Conservation (phyloP, 2,329 filamentous ascomycete species). For the Beauveria varroae region DNA sequence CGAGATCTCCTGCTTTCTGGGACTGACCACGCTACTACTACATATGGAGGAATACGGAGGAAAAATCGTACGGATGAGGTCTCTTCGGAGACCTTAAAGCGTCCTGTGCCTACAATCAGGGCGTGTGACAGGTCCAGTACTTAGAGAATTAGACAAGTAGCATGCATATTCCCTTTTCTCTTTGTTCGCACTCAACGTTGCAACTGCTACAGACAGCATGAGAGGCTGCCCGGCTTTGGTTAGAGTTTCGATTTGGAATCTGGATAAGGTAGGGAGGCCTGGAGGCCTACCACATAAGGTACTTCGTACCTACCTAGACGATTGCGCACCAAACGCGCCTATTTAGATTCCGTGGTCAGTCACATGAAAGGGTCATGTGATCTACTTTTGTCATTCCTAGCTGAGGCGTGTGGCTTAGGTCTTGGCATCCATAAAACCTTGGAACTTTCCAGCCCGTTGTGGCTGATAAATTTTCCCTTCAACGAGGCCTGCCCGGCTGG, state of each 20-base stretch:
- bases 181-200: too few relatives aligned
- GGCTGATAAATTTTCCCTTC: conserved; percentile 9
- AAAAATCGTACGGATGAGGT: background rate
- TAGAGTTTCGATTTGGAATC: background rate
- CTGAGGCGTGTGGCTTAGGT: conserved; percentile 11
- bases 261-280: background rate
- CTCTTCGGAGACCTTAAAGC: background rate
- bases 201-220: too few relatives aligned
- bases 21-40: conserved; percentile 2
- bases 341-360: background rate
- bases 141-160: too few relatives aligned
- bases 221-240: background rate
- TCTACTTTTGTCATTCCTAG: background rate
- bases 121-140: too few relatives aligned
- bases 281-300: background rate
- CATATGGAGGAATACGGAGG: background rate
- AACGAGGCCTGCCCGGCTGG: conserved; percentile 5
- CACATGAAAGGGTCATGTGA: conserved; percentile 6
- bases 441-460: conserved; percentile 7
- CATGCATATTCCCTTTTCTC: too few relatives aligned
- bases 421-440: conserved; percentile 1
- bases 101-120: background rate
- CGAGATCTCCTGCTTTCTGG: conserved; percentile 8
- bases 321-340: too few relatives aligned
- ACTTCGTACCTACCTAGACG: too few relatives aligned